Base-by-base conservation (phyloP, 768 basidiomycete genomes). In the Mrakia frigida region DNA sequence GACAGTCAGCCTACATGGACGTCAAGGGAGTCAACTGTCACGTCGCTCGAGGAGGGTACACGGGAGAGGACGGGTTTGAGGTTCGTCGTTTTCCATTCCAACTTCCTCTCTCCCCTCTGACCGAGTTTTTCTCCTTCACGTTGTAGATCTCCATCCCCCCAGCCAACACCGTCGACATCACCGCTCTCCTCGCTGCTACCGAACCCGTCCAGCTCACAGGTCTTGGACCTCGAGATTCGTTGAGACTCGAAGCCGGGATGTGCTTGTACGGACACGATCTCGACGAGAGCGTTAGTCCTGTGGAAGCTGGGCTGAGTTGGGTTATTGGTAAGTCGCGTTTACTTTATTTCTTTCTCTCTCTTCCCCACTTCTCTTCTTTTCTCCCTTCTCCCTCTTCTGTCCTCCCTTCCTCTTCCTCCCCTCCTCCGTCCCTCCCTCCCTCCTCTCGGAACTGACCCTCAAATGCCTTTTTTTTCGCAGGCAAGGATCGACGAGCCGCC, bases 51-150 rank as follows among this genome's bases (percentile, higher is more conserved):
- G 93, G 94, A 39, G 97, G 97, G 6, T 99, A 99, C 84, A 98
- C 97, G 0, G 97, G 97, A 16, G 97, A 99, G 84, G 97, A 99
- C 83, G 97, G 97, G 0, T 98, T 99, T 79, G 97, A 99, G 87
- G 94, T 90, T 37, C 35, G 10, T 41, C 65, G 68, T 69, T 33
- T 60, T 6, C 39, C 60, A 68, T 63, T 63, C 61, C n/a, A n/a
- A n/a, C 21, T 69, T 56, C 18, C 59, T 28, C 68, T 52, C 16
- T 59, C 35, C 46, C 25, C 37, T 10, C 96, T 0, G 95, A 95
- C 95, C 98, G 84, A 95, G 98, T 83, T 96, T 94, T 0, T 97
- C 98, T 79, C 94, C 98, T 14, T 86, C 93, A 89, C 61, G 68
- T 71, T 35, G 50, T 56, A 73, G 93, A 93, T 98, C 78, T 96